phyloP scores from a whole-genome alignment of 257 asterid genomes.

The Mitragyna speciosa region DNA sequence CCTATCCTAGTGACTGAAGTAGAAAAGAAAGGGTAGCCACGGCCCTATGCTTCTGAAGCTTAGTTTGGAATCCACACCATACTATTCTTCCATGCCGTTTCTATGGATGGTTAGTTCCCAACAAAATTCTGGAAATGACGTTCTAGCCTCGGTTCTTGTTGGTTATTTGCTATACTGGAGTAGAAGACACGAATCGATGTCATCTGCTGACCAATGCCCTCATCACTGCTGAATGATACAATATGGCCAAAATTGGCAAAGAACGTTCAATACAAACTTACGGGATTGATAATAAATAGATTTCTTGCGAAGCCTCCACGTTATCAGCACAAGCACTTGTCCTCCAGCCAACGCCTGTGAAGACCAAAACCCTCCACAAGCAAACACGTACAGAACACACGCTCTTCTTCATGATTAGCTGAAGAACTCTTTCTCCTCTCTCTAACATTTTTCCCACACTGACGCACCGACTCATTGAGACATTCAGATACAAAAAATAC shows the following conservation, averaged over 20 bases:
- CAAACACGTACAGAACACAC: slow-evolving; percentile 27
- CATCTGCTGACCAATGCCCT: neutral
- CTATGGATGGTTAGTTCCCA: neutral
- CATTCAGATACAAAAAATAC: neutral
- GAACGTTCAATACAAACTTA: neutral
- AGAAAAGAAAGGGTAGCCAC: neutral
- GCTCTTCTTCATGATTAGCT: neutral
- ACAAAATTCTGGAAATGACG: neutral
- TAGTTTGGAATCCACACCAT: neutral
- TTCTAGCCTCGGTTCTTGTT: neutral
- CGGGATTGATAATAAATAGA: no score
- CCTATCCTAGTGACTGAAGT: neutral
- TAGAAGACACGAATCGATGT: neutral
- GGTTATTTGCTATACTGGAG: neutral
- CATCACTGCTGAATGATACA: neutral
- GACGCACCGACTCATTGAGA: no score
- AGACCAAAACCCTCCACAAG: slow-evolving; percentile 11
- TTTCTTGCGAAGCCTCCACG: slow-evolving; percentile 2
- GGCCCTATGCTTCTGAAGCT: neutral
- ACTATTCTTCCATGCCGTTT: neutral
- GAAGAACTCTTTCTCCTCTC: neutral
- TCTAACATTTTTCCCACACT: neutral
- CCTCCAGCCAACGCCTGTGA: slow-evolving; percentile 29
- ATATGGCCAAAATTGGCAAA: neutral
- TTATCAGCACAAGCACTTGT: neutral